A percentile compares a stretch with the other conserved stretches of the same genome.
These are phyloP conservation scores for Microsporum ferrugineum DNA, from an alignment of 2,329 filamentous ascomycete species.

Conservation along the genomic window DNA sequence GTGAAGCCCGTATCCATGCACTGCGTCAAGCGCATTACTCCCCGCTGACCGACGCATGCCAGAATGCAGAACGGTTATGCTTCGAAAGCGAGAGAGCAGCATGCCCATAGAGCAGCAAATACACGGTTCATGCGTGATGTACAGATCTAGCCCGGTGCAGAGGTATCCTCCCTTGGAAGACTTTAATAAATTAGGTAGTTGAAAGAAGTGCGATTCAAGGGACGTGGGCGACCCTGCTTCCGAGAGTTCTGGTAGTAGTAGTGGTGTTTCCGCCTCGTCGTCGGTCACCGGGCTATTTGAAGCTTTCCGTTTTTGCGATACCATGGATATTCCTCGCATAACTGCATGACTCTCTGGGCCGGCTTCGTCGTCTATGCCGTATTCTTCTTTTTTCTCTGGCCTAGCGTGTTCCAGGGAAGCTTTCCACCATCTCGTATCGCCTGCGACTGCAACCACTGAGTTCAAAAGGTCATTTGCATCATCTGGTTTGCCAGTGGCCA, in stretches of 20 bases:
- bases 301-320: conserved; percentile 31
- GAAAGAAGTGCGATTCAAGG: conserved; percentile 34
- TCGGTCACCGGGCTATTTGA: neutral
- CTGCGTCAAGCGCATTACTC: conserved; percentile 10
- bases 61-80: conserved; percentile 54
- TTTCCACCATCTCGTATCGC: conserved; percentile 31
- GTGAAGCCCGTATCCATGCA: conserved; percentile 48
- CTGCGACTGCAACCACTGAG: conserved; percentile 34
- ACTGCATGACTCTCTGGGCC: conserved; percentile 37
- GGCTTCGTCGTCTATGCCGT: conserved; percentile 28
- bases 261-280: neutral
- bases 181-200: conserved; percentile 58
- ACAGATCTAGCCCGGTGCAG: conserved; percentile 85
- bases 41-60: conserved; percentile 55
- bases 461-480: conserved; percentile 26
- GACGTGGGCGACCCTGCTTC: conserved; percentile 5
- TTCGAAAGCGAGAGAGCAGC: conserved; percentile 81
- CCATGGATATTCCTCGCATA: conserved; percentile 35
- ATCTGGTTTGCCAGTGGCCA: conserved; percentile 17
- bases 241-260: conserved; percentile 10
- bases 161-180: conserved; percentile 77
- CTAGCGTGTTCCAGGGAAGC: neutral
- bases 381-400: neutral
- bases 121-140: conserved; percentile 90
- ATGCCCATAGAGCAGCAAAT: conserved; percentile 96